Base-by-base conservation (phyloP, 257 asterid species). In the Nicotiana knightiana region DNA sequence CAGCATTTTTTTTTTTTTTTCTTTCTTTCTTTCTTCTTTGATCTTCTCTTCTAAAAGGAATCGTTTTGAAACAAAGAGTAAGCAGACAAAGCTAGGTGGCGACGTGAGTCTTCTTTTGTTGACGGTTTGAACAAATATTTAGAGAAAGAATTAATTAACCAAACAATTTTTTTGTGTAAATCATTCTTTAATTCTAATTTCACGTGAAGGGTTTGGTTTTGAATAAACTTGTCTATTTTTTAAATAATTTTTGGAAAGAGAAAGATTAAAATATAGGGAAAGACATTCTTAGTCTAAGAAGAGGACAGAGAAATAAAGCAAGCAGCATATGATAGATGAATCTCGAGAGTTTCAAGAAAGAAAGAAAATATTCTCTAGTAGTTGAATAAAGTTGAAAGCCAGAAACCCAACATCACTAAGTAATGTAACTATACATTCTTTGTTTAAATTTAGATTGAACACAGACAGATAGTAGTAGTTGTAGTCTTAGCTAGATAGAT, bases 61-160 rank as follows among this genome's bases (percentile, higher is more conserved):
- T 90, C 89, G 85, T 81, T 77, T 88, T 67, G 77, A 89, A 87
- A 86, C 93, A 89, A 90, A 82, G 83, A 80, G 88, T 81, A 77
- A 83, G 73, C 68, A 85, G 97, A 90, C 98, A 93, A 88, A 89
- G 84, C 87, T 84, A 83, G 93, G 90, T 89, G 91, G 88, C 87
- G 88, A 88, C 87, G 85, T 77, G 89, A 82, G 88, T 82, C 85
- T 82, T 84, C 81, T 84, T 46, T 28, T 80, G 83, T 87, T 89
- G 88, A 89, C 87, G 89, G 73, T 84, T 81, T 51, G 21, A 65
- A 81, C 82, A 55, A 81, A 39, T 65, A 67, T 85, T 55, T 35
- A 55, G 54, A 16, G 80, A 61, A 33, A 46, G 58, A 57, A 39
- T 46, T 48, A 48, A 73, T 48, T 75, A 48, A 73, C 26, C 39